Evolutionary conservation across 164 flowering plant species (phyloP), one percentile per base, ranked within the genome.

Genomic region (Umbilicus rupestris): DNA sequence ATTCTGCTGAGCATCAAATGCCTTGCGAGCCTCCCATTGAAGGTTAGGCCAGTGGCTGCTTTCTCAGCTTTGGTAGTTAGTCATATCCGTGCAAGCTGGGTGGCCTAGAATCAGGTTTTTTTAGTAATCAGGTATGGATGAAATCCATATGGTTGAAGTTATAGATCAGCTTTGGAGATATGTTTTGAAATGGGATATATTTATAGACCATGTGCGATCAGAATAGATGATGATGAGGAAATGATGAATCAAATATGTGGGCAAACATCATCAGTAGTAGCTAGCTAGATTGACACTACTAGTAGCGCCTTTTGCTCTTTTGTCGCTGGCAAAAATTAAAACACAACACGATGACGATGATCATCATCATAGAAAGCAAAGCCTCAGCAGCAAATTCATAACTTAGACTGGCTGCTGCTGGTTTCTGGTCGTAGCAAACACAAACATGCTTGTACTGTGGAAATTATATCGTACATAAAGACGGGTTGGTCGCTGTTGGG

Each of bases 401-500:
- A 24, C 58, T 10, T 24, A 30, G 29, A 22, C 58, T 3, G 24
- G 10, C 8, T 19, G 52, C 52, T 47, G 22, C 22, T 47, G 17
- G 22, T 24, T 50, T 24, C n/a, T 26, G 15, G 10, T 22, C 16
- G 29, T 26, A 0, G 31, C 37, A 35, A 35, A 33, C 4, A 35
- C 37, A 35, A 35, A 35, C 37, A 5, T 41, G 12, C 12, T 41
- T 41, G 44, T 41, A 41, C 44, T 35, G 37, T 35, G 6, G 37
- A 3, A 35, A 19, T 17, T 2, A 19, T 16, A 47, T 5, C 0
- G 26, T 16, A 7, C 20, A 47, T 8, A 47, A 47, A 47, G 22
- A 52, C 29, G 24, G 58, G 58, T 52, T 52, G 58, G 58, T 52
- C 31, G 29, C 58, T 52, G 58, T 52, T 52, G 28, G 58, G 29